Percentiles rank a stretch among this genome's conserved stretches.
phyloP scores from a whole-genome alignment of 352 stramenopile species.

The Globisporangium ultimum region DNA sequence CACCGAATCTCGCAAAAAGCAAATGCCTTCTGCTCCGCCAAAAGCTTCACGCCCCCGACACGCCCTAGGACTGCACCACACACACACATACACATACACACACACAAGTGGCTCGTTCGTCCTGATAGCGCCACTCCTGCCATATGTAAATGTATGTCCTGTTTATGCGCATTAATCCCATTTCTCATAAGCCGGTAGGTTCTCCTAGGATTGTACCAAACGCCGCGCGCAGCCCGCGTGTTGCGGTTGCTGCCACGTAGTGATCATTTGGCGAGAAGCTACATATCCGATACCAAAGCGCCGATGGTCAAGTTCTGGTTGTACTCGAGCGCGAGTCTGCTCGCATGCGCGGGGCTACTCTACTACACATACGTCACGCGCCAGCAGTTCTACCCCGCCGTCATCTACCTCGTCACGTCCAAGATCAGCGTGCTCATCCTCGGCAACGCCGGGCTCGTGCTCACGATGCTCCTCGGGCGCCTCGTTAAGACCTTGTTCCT shows the following conservation, averaged over 20 bases:
- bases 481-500: constrained; percentile 89
- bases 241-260: not conserved
- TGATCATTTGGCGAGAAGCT: not conserved
- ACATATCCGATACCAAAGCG: constrained; percentile 4
- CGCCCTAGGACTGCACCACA: too few relatives aligned
- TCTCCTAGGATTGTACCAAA: too few relatives aligned
- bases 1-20: too few relatives aligned
- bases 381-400: constrained; percentile 96
- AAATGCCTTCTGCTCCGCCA: too few relatives aligned
- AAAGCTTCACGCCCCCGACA: too few relatives aligned
- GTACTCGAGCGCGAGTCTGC: constrained; percentile 87
- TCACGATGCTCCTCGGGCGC: constrained; percentile 78
- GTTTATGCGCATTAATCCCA: too few relatives aligned
- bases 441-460: constrained; percentile 92
- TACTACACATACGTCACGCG: constrained; percentile 93
- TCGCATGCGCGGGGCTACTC: constrained; percentile 79
- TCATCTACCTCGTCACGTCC: constrained; percentile 96
- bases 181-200: too few relatives aligned
- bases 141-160: too few relatives aligned
- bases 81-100: too few relatives aligned
- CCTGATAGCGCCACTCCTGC: too few relatives aligned
- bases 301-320: constrained; percentile 79
- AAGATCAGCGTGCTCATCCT: constrained; percentile 96
- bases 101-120: too few relatives aligned
- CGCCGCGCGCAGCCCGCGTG: too few relatives aligned